Evolutionary conservation across 2,329 filamentous ascomycete species (phyloP).

Genomic region (Pseudocercospora macadamiae): DNA sequence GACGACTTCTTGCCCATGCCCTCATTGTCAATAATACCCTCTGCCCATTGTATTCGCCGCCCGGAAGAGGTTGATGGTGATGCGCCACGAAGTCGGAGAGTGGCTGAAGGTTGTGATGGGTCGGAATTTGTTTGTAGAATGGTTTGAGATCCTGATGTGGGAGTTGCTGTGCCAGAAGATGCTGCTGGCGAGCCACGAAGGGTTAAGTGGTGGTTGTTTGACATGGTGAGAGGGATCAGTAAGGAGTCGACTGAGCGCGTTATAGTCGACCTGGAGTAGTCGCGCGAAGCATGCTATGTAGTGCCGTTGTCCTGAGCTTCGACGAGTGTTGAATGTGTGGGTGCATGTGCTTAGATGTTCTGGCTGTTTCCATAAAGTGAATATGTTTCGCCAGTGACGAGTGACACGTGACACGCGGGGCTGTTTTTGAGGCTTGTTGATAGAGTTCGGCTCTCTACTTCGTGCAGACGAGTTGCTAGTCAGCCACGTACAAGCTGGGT

Average conservation of each 20-base stretch:
- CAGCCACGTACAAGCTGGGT: background rate
- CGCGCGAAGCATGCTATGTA: background rate
- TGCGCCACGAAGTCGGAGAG: slow-evolving; percentile 45
- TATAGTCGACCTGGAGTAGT: no score
- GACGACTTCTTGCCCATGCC: slow-evolving; percentile 90
- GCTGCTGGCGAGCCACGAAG: slow-evolving; percentile 16
- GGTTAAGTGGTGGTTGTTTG: slow-evolving; percentile 12
- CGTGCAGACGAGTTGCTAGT: background rate
- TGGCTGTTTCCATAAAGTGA: background rate
- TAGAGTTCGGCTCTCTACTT: slow-evolving; percentile 2
- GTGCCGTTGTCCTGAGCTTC: background rate
- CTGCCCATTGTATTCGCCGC: slow-evolving; percentile 84
- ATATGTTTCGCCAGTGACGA: background rate
- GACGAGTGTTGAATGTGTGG: background rate
- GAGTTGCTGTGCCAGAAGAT: slow-evolving; percentile 28
- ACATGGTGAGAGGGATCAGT: background rate
- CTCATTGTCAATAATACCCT: slow-evolving; percentile 93
- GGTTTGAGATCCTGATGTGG: slow-evolving; percentile 39
- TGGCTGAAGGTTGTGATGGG: slow-evolving; percentile 34
- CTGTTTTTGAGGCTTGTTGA: no score
- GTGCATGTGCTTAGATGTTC: background rate
- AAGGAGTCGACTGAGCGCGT: no score
- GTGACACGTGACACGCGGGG: background rate
- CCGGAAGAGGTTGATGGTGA: slow-evolving; percentile 42
- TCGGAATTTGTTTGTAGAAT: slow-evolving; percentile 32